These are phyloP conservation scores for Ophidiomyces ophidiicola DNA, from an alignment of 2,329 filamentous ascomycete species.

Conservation along the genomic window DNA sequence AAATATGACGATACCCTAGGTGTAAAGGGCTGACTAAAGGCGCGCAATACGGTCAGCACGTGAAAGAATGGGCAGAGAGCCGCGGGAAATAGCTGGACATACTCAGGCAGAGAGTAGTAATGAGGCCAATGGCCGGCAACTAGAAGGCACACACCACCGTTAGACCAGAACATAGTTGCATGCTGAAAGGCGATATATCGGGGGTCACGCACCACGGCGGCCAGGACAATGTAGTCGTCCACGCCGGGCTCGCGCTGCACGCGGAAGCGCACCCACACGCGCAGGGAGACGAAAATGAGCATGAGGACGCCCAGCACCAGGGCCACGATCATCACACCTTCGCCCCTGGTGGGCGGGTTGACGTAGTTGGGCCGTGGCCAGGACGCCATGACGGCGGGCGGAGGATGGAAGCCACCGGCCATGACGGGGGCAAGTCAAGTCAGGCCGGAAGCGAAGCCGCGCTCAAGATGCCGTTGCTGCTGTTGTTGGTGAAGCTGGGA, in stretches of 20 bases:
- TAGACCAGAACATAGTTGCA: too few species aligned
- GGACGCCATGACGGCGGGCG: slow-evolving; percentile 1
- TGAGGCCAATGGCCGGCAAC: slow-evolving; percentile 6
- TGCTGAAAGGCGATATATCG: too few species aligned
- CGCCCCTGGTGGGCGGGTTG: slow-evolving; percentile 2
- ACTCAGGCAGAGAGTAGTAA: slow-evolving; percentile 1
- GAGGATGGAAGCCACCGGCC: slow-evolving; percentile 7
- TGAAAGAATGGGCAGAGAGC: not conserved
- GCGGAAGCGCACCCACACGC: slow-evolving; percentile 7
- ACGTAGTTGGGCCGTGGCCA: slow-evolving; percentile 5
- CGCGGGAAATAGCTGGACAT: not conserved
- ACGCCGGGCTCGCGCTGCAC: slow-evolving; percentile 5
- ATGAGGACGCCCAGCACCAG: not conserved
- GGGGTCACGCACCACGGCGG: too few species aligned
- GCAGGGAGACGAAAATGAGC: slow-evolving; percentile 1
- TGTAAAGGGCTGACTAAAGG: slow-evolving; percentile 6
- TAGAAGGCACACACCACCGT: too few species aligned
- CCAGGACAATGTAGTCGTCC: slow-evolving; percentile 7
- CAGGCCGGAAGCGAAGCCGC: too few species aligned
- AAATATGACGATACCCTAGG: slow-evolving; percentile 8
- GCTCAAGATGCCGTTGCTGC: too few species aligned
- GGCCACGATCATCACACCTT: not conserved
- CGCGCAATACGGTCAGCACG: not conserved
- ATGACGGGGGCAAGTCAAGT: not conserved
- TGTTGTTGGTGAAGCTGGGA: too few species aligned